Base-by-base conservation (phyloP, 495 filamentous ascomycete species). In the Letharia columbiana region DNA sequence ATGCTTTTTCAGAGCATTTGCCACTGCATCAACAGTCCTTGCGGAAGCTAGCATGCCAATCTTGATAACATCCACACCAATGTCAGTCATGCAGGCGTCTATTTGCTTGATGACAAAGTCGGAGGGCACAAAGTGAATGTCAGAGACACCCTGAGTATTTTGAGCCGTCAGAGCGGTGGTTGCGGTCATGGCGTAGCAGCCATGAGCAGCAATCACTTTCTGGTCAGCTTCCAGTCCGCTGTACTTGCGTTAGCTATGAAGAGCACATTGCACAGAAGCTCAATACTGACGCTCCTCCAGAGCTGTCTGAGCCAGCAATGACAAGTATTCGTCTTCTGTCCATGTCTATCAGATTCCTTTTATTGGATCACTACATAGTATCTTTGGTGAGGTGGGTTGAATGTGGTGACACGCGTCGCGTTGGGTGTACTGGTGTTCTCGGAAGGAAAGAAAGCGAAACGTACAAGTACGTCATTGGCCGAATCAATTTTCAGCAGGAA, bases 151-250 rank as follows among this genome's bases (percentile, higher is more conserved):
- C 39, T 82, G 78, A 4, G 94, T 98, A 76, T 96, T 96, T 74
- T 98, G 94, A 31, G 91, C 92, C 20, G 94, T 98, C 70, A 98
- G 77, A 28, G 92, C 93, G 4, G 94, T 96, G 44, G 92, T 96
- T n/a, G 91, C 89, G 52, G 93, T 96, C 84, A 96, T 94, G 65
- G 91, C 92, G 79, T 97, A 97, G 78, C 89, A 91, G 57, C 86
- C 87, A 83, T 97, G 91, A 23, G 90, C 89, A 37, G 92, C 89
- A 45, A 97, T 87, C 61, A 96, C 92, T 73, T 94, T 93, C 75
- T 97, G 92, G 76, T 98, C 94, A 41, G 94, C 94, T 74, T 98
- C 94, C 50, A 98, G 85, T n/a, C 94, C 94, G 50, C 91, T 96
- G 68, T 56, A 64, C 66, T 39, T 61, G 40, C 58, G 64, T 63